Evolutionary conservation across 805 yeast genomes (phyloP).

Genomic region (Suhomyces sp.): DNA sequence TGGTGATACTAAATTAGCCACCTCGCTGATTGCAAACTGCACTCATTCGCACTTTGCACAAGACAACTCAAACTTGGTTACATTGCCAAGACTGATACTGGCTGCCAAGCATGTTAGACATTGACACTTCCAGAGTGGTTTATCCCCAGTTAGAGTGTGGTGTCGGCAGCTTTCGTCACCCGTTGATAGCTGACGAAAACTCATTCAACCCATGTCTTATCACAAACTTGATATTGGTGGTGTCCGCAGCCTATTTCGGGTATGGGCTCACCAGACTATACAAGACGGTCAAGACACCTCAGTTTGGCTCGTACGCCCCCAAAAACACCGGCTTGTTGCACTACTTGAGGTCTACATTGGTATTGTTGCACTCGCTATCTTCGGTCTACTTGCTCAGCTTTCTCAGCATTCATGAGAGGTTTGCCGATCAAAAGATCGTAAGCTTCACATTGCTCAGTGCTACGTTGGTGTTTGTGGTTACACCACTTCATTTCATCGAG

Average conservation of each 20-base stretch:
- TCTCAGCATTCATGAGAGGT: slow-evolving; percentile 21
- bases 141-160: slow-evolving; percentile 14
- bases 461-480: slow-evolving; percentile 11
- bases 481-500: slow-evolving; percentile 29
- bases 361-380: slow-evolving; percentile 15
- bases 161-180: slow-evolving; percentile 11
- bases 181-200: slow-evolving; percentile 26
- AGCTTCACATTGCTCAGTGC: slow-evolving; percentile 12
- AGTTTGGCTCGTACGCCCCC: slow-evolving; percentile 17
- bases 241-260: slow-evolving; percentile 8
- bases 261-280: not conserved
- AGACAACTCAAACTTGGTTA: not conserved
- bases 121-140: not conserved
- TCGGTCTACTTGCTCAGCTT: slow-evolving; percentile 12
- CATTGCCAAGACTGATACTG: not conserved
- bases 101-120: not conserved
- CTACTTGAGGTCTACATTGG: slow-evolving; percentile 18
- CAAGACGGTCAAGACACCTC: not conserved
- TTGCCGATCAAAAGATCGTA: slow-evolving; percentile 18
- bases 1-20: no score
- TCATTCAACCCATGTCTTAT: slow-evolving; percentile 37
- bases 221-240: slow-evolving; percentile 9
- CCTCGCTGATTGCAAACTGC: not conserved
- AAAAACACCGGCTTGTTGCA: slow-evolving; percentile 25
- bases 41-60: not conserved